Base-by-base conservation (phyloP, 768 basidiomycete genomes). In the Rickenella mellea region DNA sequence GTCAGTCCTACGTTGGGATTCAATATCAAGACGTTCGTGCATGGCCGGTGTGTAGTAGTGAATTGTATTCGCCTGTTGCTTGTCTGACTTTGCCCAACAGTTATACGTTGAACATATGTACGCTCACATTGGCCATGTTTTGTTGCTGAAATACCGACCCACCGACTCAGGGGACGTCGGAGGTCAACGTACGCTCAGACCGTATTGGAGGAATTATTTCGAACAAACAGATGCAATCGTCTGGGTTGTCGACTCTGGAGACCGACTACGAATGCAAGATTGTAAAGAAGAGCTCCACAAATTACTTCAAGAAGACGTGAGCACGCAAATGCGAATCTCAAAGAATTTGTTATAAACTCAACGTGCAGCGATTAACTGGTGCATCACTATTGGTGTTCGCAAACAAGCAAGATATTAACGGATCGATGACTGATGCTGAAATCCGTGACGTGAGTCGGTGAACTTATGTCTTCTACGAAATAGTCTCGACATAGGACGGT, bases 201-300 rank as follows among this genome's bases (percentile, higher is more conserved):
- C 96, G 6, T 98, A 98, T 61, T 99, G 96, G 96, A 71, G 90
- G 20, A 99, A 98, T 61, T 98, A 98, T 65, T 98, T 98, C 52
- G 96, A 99, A 62, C 89, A 92, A 63, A 98, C 96, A 8, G 96
- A 98, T 62, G 94, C 87, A 6, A 70, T 99, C 32, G 91, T 98
- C 26, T 99, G 96, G 96, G 94, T 99, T 14, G 93, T 99, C 30
- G 96, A 99, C 66, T 94, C 92, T 0, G 76, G 84, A 27, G 94
- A 98, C 64, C 74, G 86, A 30, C 71, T 90, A 67, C 76, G 96
- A 48, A 88, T 96, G 74, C 63, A 69, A 38, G 93, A 98, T 59
- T 98, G 94, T 64, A 83, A 74, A 55, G 68, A 78, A 38, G 96
- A 99, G 62, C 70, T 98, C 17, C 80, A 84, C 51, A 80, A 71